Evolutionary conservation across 306 rosid species (phyloP).

Genomic region (Lathyrus aphaca): DNA sequence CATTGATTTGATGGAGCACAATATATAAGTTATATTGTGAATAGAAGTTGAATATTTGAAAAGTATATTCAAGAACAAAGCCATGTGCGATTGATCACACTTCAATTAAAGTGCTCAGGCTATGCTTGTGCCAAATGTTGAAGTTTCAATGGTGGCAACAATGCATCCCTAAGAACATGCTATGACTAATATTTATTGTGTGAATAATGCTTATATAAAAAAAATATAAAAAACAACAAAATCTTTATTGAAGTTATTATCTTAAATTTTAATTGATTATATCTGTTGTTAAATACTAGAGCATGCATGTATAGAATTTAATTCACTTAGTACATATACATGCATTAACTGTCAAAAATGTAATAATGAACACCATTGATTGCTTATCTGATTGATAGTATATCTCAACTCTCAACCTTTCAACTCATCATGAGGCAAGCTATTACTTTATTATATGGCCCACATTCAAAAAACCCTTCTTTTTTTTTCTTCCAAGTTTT

Average conservation of each 20-base stretch:
- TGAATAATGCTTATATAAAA: not conserved
- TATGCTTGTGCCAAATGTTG: slow-evolving; percentile 31
- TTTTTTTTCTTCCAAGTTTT: slow-evolving; percentile 7
- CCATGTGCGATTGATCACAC: slow-evolving; percentile 45
- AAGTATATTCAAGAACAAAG: slow-evolving; percentile 29
- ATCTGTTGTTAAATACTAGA: not conserved
- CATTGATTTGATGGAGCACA: slow-evolving; percentile 31
- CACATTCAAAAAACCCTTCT: slow-evolving; percentile 19
- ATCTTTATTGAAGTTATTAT: not conserved
- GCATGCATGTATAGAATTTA: slow-evolving; percentile 21
- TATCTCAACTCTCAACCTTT: slow-evolving; percentile 24
- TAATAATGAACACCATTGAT: slow-evolving; percentile 35
- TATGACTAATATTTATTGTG: not conserved
- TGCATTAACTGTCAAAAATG: slow-evolving; percentile 12
- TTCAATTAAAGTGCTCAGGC: slow-evolving; percentile 23
- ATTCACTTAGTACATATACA: not conserved
- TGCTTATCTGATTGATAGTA: slow-evolving; percentile 25
- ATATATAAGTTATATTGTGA: slow-evolving; percentile 35
- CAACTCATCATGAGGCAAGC: slow-evolving; percentile 24
- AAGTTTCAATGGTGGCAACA: slow-evolving; percentile 18
- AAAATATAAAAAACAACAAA: not conserved
- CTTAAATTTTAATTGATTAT: not conserved
- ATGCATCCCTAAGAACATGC: not conserved
- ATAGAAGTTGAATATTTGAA: slow-evolving; percentile 30
- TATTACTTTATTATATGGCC: slow-evolving; percentile 37